Evolutionary conservation across 768 basidiomycete genomes (phyloP), one percentile per base, ranked within the genome.

Genomic region (Daedaleopsis sinensis): DNA sequence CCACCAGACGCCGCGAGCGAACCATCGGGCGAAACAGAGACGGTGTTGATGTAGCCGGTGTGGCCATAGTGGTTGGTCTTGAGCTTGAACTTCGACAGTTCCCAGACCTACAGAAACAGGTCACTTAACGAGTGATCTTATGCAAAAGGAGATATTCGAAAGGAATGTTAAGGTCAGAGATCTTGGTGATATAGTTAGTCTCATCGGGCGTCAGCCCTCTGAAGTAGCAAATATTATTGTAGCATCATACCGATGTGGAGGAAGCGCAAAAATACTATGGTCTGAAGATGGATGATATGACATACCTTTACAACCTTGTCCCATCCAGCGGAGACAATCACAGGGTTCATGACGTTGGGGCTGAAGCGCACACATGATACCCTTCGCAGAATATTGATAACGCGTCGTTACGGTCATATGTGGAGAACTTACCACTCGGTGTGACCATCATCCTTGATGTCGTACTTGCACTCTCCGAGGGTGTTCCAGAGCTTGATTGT

Each of bases 401-500:
- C 18, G 24, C 35, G 21, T 35, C 19, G n/a, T n/a, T 43, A 24
- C 39, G 18, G 54, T 57, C 36, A 58, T 27, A 21, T 46, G n/a
- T 18, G 13, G n/a, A 21, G 10, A 21, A 67, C 74, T 51, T 62
- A 79, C 96, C 97, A 99, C 82, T 98, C 97, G 62, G 87, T 81
- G 83, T 99, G 97, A 63, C 96, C 95, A 70, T 98, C 97, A 68
- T 99, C 96, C 80, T 94, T 93, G 78, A 99, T 99, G 76, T 98
- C 93, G 76, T 94, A 98, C 78, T 99, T 99, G 84, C 97, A 99
- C 80, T 99, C 97, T 73, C 97, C 97, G 66, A 99, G 89, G 63
- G 97, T 99, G 83, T 99, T 99, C 97, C 97, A 99, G 72, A 99
- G 92, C 79, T 98, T 99, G 84, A 99, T 99, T 43, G 92, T 89